phyloP scores from a whole-genome alignment of 495 filamentous ascomycete species.

The Talaromyces adpressus region DNA sequence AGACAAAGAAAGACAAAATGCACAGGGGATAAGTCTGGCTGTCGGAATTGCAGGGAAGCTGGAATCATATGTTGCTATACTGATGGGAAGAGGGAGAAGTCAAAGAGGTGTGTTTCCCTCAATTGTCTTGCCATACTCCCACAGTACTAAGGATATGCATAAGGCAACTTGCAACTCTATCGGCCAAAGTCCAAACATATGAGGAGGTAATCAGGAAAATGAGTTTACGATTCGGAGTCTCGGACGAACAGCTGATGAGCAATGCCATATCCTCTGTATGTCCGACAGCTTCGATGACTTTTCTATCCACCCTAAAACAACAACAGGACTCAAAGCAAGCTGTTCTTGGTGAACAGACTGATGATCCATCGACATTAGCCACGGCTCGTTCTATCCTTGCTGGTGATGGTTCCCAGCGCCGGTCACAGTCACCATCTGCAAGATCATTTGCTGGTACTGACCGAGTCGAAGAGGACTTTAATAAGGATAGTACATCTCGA shows the following conservation, averaged over 20 bases:
- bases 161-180: conserved; percentile 43
- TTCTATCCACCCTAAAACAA: neutral
- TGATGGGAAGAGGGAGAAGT: conserved; percentile 51
- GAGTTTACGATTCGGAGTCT: conserved; percentile 30
- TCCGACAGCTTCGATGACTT: neutral
- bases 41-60: conserved; percentile 47
- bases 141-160: neutral
- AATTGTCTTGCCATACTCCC: neutral
- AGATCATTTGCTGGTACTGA: conserved; percentile 47
- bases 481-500: conserved; percentile 37
- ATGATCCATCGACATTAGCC: conserved; percentile 5
- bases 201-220: conserved; percentile 35
- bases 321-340: conserved; percentile 20
- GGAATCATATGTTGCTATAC: conserved; percentile 46
- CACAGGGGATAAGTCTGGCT: conserved; percentile 46
- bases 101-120: conserved; percentile 36
- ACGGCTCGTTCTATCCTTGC: conserved; percentile 12
- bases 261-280: conserved; percentile 29
- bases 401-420: conserved; percentile 15
- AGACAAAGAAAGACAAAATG: conserved; percentile 52
- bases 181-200: conserved; percentile 41
- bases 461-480: conserved; percentile 52
- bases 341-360: conserved; percentile 16
- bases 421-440: conserved; percentile 22
- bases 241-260: conserved; percentile 33